Evolutionary conservation across 2,329 filamentous ascomycete species (phyloP).

Genomic region (Magnaporthiopsis rhizophila): DNA sequence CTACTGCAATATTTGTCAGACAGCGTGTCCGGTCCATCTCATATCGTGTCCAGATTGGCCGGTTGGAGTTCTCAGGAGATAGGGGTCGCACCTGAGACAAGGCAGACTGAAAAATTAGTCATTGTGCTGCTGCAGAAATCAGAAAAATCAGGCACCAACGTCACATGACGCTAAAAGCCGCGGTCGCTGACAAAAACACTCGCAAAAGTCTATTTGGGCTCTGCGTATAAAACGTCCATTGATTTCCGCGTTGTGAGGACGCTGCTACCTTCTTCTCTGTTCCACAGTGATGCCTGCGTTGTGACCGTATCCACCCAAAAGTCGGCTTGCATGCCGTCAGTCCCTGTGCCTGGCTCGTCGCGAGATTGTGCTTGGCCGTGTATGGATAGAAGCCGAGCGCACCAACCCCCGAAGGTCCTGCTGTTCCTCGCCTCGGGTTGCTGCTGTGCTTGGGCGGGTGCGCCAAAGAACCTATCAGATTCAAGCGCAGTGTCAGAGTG

Average conservation of each 20-base stretch:
- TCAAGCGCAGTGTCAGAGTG: not conserved
- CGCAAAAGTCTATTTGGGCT: not conserved
- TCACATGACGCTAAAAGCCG: not conserved
- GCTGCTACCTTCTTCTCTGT: not conserved
- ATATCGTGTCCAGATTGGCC: not conserved
- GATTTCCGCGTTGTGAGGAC: not conserved
- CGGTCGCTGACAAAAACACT: not conserved
- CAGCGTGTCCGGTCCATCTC: not conserved
- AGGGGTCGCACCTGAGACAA: not conserved
- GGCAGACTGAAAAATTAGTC: conserved; percentile 12
- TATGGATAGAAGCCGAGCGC: not conserved
- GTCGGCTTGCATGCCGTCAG: not conserved
- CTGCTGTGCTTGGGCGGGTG: not conserved
- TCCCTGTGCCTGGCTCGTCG: not conserved
- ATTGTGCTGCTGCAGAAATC: not conserved
- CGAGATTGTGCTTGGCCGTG: not conserved
- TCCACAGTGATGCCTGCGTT: not conserved
- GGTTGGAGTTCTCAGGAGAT: not conserved
- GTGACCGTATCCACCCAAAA: not conserved
- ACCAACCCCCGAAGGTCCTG: not conserved
- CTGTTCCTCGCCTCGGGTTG: not conserved
- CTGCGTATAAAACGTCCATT: not conserved
- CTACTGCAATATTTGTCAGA: not conserved
- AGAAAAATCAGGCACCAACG: not conserved
- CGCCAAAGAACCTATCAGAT: not conserved